phyloP scores from a whole-genome alignment of 306 rosid species.

The Medicago ruthenica region DNA sequence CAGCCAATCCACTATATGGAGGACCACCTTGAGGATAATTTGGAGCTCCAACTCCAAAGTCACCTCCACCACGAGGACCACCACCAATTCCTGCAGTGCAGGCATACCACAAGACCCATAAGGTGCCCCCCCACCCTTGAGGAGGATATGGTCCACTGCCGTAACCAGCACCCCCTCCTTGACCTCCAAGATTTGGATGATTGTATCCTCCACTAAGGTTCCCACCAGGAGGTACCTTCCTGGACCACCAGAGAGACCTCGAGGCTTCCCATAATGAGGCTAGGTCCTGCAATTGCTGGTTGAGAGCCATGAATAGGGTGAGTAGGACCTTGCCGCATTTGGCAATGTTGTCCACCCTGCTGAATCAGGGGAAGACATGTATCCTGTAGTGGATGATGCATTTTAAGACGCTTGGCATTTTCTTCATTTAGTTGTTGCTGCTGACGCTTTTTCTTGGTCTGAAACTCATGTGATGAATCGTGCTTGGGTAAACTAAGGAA shows the following conservation, averaged over 20 bases:
- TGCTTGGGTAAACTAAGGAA: conserved; percentile 69
- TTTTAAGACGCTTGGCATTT: conserved; percentile 62
- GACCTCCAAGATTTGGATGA: conserved; percentile 58
- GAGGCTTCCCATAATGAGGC: conserved; percentile 64
- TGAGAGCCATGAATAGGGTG: conserved; percentile 56
- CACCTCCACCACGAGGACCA: conserved; percentile 62
- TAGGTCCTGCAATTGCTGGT: conserved; percentile 57
- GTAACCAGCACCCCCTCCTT: conserved; percentile 53
- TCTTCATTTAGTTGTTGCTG: conserved; percentile 76
- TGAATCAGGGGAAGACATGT: conserved; percentile 61
- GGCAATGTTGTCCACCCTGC: conserved; percentile 44
- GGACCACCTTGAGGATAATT: conserved; percentile 62
- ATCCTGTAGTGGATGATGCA: conserved; percentile 64
- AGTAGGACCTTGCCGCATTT: conserved; percentile 58
- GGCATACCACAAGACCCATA: conserved; percentile 63
- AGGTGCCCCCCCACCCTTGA: conserved; percentile 70
- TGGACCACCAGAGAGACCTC: conserved; percentile 59
- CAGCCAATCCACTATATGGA: conserved; percentile 62
- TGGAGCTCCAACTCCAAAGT: conserved; percentile 66
- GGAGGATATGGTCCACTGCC: conserved; percentile 69
- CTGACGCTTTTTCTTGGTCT: conserved; percentile 78
- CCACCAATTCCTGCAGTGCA: conserved; percentile 44
- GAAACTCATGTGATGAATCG: conserved; percentile 79
- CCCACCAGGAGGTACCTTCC: conserved; percentile 62
- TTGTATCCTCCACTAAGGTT: conserved; percentile 58